Evolutionary conservation across 805 yeast genomes (phyloP).

Genomic region (Phaffomyces opuntiae): DNA sequence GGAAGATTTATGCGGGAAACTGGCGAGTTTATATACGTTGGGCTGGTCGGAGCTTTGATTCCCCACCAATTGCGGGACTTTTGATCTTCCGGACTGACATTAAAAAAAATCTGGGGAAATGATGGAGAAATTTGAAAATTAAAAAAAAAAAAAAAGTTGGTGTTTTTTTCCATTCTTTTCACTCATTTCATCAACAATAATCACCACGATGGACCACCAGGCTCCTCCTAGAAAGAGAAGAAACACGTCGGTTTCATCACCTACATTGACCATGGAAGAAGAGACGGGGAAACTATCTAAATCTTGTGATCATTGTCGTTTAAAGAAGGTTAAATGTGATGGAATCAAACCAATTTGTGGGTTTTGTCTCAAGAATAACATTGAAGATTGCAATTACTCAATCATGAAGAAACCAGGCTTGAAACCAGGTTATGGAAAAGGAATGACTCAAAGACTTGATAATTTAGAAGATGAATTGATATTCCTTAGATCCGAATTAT

Average conservation of each 20-base stretch:
- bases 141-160: neutral
- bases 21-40: neutral
- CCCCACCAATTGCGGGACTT: neutral
- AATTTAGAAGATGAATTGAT: conserved; percentile 11
- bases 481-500: conserved; percentile 5
- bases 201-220: neutral
- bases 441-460: conserved; percentile 17
- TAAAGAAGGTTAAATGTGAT: conserved; percentile 20
- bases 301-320: conserved; percentile 18
- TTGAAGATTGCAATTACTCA: conserved; percentile 12
- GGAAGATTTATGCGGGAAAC: too few species aligned
- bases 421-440: conserved; percentile 20
- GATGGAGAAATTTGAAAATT: too few species aligned
- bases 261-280: neutral
- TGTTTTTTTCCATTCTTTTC: too few species aligned
- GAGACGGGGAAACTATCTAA: conserved; percentile 12
- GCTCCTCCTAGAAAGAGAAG: conserved; percentile 2
- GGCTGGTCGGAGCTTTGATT: neutral
- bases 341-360: conserved; percentile 16
- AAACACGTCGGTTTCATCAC: neutral
- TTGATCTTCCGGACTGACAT: neutral
- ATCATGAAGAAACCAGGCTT: conserved; percentile 19
- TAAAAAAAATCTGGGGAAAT: neutral
- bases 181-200: too few species aligned
- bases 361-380: conserved; percentile 12